Conservation (phyloP, 1,139 yeast genomes). For the Debaryomyces psychrophilus region DNA sequence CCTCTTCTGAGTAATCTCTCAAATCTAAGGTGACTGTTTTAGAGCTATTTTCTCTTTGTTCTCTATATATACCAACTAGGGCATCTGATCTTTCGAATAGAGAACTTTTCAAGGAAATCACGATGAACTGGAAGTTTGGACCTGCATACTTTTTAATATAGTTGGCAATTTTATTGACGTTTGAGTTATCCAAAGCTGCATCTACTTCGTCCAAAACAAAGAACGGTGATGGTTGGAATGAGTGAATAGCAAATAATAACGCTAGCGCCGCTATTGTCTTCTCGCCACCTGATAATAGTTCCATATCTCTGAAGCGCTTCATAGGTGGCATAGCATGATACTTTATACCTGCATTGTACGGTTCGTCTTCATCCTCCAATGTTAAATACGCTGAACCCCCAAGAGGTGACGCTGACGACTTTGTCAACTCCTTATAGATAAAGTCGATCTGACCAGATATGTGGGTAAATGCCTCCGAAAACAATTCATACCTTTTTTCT, state of each 20-base stretch:
- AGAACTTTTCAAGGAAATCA: slow-evolving; percentile 86
- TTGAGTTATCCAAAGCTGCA: slow-evolving; percentile 92
- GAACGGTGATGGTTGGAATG: slow-evolving; percentile 92
- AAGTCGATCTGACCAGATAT: slow-evolving; percentile 72
- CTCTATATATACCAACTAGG: slow-evolving; percentile 90
- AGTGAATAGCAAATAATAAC: slow-evolving; percentile 84
- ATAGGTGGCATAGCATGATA: slow-evolving; percentile 97
- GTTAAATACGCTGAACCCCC: slow-evolving; percentile 95
- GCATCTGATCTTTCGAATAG: slow-evolving; percentile 89
- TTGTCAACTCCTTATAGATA: slow-evolving; percentile 87
- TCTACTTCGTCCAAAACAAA: slow-evolving; percentile 96
- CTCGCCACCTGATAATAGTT: slow-evolving; percentile 93
- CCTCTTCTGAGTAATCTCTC: slow-evolving; percentile 57
- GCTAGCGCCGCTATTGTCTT: slow-evolving; percentile 97
- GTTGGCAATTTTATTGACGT: slow-evolving; percentile 81
- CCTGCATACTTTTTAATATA: slow-evolving; percentile 80
- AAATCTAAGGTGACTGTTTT: slow-evolving; percentile 75
- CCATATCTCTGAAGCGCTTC: slow-evolving; percentile 93
- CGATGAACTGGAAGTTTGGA: slow-evolving; percentile 86
- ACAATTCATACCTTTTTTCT: slow-evolving; percentile 58
- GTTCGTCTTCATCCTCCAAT: slow-evolving; percentile 87
- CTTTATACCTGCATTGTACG: slow-evolving; percentile 78
- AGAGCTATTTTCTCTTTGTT: slow-evolving; percentile 76
- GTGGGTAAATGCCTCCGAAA: slow-evolving; percentile 75
- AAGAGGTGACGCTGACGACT: slow-evolving; percentile 63